Base-by-base conservation (phyloP, 345 rosid species). In the Eucalyptus microcorys region DNA sequence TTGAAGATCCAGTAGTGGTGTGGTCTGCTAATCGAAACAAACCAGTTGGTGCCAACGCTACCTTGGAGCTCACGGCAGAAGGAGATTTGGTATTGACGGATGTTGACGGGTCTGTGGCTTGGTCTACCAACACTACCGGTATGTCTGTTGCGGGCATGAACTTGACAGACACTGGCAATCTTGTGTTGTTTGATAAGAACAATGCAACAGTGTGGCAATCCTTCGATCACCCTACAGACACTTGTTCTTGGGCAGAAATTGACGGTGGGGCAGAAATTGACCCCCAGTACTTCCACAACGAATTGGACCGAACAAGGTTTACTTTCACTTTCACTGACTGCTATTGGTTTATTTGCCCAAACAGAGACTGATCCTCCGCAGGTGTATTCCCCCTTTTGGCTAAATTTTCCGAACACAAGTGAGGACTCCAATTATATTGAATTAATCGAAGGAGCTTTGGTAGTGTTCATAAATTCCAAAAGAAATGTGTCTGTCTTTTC, bases 21-120 rank as follows among this genome's bases (percentile, higher is more conserved):
- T 91, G 94, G 92, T 89, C 90, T 66, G 90, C 91, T 17, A 92
- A 91, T n/a, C 48, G 89, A 13, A 87, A 89, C 50, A 71, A 85
- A 21, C 89, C 89, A 24, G 89, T 90, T 66, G 7, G 86, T 30
- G 85, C 53, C 47, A 92, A 88, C n/a, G 85, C 89, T 3, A 71
- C 88, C 14, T 86, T 92, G 47, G 59, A 88, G 59, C 90, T 89
- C 42, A 87, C 90, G 3, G 12, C 45, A 2, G 64, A 81, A 43
- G 91, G 88, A 71, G 49, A 86, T 59, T 48, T 92, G 30, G 87
- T 87, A 64, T 37, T 92, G 83, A 45, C 37, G 55, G 91, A 90
- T 59, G 86, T 19, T 6, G 84, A 85, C 8, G 89, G 81, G 37
- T 87, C 49, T 34, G 10, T 86, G 37, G 92, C 61, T 88, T 91